Base-by-base conservation (phyloP, 2,329 filamentous ascomycete genomes). In the Apiospora phragmitis region DNA sequence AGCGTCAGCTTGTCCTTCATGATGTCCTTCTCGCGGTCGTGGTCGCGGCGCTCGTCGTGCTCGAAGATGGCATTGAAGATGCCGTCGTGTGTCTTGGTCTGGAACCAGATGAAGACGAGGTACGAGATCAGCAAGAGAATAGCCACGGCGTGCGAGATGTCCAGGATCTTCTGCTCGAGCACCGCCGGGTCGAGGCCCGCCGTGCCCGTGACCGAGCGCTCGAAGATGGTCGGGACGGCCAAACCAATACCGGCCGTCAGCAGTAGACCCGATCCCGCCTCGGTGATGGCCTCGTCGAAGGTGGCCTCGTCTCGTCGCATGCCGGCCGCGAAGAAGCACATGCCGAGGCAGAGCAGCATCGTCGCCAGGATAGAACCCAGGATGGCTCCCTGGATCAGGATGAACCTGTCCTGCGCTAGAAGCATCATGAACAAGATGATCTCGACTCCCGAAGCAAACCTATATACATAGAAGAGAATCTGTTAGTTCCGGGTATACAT, bases 311-410 rank as follows among this genome's bases (percentile, higher is more conserved):
- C 85, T 42, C 91, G 88, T 69, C 85, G 84, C 45, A 95, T 74
- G 11, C 94, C 94, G 51, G 93, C 93, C 29, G 90, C 87, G 72
- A 95, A 89, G 83, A 97, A 97, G 79, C 93, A 96, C 68, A 91
- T 77, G 0, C 94, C 94, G 35, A 97, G 82, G 75, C 94, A 97
- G 0, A 97, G 85, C 62, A 97, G 82, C 82, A 96, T 88, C 42
- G 94, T 97, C 16, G 94, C 93, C 43, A 97, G 81, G 62, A 97
- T 92, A 0, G 93, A 95, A 45, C 94, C 94, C 0, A 97, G 83
- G 70, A 97, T 95, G 35, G 94, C 94, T 69, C 93, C 93, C 77
- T 94, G 90, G 75, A 97, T 93, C 75, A 96, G 92, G n/a, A 87
- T 85, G 71, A 92, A 90, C 79, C 84, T 80, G 14, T 79, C 80